A percentile compares a stretch with the other conserved stretches of the same genome.
Conservation (phyloP, 2,329 filamentous ascomycete species). For the Ophiosphaerella herpotricha region DNA sequence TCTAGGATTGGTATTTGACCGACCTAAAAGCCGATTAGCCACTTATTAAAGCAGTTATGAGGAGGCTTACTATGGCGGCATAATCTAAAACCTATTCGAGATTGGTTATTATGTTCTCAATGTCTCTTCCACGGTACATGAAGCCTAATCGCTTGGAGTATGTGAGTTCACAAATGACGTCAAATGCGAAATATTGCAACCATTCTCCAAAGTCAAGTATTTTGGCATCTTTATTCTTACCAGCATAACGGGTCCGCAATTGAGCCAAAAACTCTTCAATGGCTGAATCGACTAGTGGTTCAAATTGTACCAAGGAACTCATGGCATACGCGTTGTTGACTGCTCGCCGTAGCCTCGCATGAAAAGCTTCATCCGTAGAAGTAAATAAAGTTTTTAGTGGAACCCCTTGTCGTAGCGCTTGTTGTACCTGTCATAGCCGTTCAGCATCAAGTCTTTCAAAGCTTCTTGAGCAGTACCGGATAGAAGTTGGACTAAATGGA, state of each 20-base stretch:
- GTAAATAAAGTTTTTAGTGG: slow-evolving; percentile 39
- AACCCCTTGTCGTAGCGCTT: slow-evolving; percentile 24
- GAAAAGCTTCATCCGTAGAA: slow-evolving; percentile 47
- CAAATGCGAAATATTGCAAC: slow-evolving; percentile 46
- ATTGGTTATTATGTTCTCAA: slow-evolving; percentile 12
- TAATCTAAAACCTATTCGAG: slow-evolving; percentile 13
- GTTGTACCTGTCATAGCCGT: slow-evolving; percentile 12
- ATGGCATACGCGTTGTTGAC: slow-evolving; percentile 50
- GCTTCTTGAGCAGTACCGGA: slow-evolving; percentile 4
- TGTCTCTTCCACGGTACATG: slow-evolving; percentile 13
- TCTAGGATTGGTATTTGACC: slow-evolving; percentile 16
- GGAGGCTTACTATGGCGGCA: slow-evolving; percentile 10
- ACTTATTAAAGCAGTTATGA: neutral
- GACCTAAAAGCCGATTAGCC: neutral
- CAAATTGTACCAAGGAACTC: slow-evolving; percentile 39
- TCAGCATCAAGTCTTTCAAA: too few species aligned
- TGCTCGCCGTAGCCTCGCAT: slow-evolving; percentile 35
- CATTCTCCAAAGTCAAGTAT: slow-evolving; percentile 25
- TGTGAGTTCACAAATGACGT: slow-evolving; percentile 40
- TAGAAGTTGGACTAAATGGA: slow-evolving; percentile 30
- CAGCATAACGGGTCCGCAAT: slow-evolving; percentile 8
- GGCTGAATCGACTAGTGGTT: slow-evolving; percentile 31
- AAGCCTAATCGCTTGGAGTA: slow-evolving; percentile 19
- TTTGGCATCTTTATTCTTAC: neutral
- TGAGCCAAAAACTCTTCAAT: slow-evolving; percentile 21